A percentile compares a stretch with the other conserved stretches of the same genome.
These are phyloP conservation scores for Kluyveromyces starmeri DNA, from an alignment of 805 yeast genomes.

Conservation along the genomic window DNA sequence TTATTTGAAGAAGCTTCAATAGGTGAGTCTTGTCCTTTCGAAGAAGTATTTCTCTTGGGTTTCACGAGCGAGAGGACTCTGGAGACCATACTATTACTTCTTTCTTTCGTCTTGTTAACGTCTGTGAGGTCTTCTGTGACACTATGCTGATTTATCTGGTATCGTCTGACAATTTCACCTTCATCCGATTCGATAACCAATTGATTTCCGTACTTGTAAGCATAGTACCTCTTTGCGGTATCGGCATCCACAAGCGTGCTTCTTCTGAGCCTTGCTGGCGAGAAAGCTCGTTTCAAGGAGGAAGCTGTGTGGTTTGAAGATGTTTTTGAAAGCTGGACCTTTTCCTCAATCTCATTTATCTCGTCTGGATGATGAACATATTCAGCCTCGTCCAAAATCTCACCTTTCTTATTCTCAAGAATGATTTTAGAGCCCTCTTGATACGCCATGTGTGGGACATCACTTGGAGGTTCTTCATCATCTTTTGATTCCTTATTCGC, in stretches of 20 bases:
- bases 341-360: conserved; percentile 18
- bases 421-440: conserved; percentile 64
- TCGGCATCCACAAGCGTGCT: conserved; percentile 15
- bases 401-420: conserved; percentile 80
- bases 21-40: background rate
- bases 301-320: conserved; percentile 28
- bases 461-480: conserved; percentile 19
- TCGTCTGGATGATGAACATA: conserved; percentile 23
- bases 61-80: conserved; percentile 52
- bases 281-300: conserved; percentile 14
- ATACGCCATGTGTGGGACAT: conserved; percentile 36
- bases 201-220: conserved; percentile 70
- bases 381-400: conserved; percentile 52
- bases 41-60: conserved; percentile 16
- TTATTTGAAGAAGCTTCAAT: background rate
- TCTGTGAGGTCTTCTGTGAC: conserved; percentile 4
- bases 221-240: conserved; percentile 36
- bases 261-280: conserved; percentile 17
- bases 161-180: conserved; percentile 84
- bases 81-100: conserved; percentile 34
- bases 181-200: conserved; percentile 82
- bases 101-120: conserved; percentile 10
- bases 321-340: conserved; percentile 9
- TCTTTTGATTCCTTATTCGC: conserved; percentile 14
- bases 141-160: conserved; percentile 55